Evolutionary conservation across 2,329 filamentous ascomycete species (phyloP).

Genomic region (Penicillium sp.): DNA sequence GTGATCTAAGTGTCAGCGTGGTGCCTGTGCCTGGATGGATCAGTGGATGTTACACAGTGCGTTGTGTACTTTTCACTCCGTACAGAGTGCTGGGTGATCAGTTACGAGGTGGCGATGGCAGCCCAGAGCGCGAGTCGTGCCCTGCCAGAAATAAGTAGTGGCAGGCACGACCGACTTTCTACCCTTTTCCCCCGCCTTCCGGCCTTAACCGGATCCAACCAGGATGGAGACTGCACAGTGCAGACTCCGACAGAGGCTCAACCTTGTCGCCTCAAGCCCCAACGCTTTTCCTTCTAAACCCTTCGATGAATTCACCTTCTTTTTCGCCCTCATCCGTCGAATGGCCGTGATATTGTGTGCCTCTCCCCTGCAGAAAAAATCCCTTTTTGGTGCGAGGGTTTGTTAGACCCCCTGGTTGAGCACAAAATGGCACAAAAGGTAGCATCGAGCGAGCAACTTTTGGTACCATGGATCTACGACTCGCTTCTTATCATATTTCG

Average conservation of each 20-base stretch:
- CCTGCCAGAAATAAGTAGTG: no score
- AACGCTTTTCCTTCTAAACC: not conserved
- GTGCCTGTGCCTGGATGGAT: no score
- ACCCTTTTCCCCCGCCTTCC: not conserved
- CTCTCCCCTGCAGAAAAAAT: not conserved
- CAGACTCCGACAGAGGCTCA: no score
- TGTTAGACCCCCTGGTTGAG: not conserved
- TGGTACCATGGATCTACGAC: conserved; percentile 49
- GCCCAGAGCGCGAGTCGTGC: no score
- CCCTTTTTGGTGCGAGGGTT: not conserved
- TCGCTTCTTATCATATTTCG: conserved; percentile 48
- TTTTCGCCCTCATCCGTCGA: not conserved
- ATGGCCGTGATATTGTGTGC: not conserved
- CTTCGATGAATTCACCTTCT: not conserved
- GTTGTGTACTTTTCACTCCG: no score
- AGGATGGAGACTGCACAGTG: not conserved
- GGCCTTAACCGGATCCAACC: not conserved
- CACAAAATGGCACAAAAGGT: conserved; percentile 3
- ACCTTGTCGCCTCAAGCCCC: not conserved
- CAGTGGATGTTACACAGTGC: no score
- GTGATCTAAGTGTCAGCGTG: no score
- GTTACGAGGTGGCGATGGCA: no score
- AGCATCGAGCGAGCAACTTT: conserved; percentile 16
- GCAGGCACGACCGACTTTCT: not conserved
- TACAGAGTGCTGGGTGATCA: no score